phyloP scores from a whole-genome alignment of 169 alveolate genomes.

The Cryptosporidium xiaoi region DNA sequence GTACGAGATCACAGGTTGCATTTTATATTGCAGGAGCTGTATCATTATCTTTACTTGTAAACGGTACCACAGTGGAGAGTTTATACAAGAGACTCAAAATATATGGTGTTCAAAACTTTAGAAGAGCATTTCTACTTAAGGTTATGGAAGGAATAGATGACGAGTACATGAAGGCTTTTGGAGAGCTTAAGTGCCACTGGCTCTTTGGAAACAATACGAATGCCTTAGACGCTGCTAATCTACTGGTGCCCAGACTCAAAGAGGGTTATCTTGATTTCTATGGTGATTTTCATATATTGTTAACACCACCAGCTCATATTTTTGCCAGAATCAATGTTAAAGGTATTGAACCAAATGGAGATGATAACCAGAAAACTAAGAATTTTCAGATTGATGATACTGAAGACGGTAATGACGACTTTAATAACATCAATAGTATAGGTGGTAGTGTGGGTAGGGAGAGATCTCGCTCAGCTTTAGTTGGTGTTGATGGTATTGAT shows the following conservation, averaged over 20 bases:
- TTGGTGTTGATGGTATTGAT: slow-evolving; percentile 72
- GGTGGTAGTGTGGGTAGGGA: slow-evolving; percentile 71
- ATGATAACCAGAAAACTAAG: slow-evolving; percentile 13
- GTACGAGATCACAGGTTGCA: slow-evolving; percentile 84
- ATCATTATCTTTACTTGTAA: slow-evolving; percentile 87
- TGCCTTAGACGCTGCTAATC: slow-evolving; percentile 71
- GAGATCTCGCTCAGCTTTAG: slow-evolving; percentile 69
- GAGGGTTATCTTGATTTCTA: slow-evolving; percentile 67
- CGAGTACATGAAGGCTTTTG: slow-evolving; percentile 71
- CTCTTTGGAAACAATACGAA: slow-evolving; percentile 60
- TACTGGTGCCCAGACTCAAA: slow-evolving; percentile 51
- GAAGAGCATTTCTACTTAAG: slow-evolving; percentile 86
- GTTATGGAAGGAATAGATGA: slow-evolving; percentile 84
- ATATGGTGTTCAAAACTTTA: slow-evolving; percentile 88
- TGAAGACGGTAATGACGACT: slow-evolving; percentile 52
- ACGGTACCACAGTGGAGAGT: slow-evolving; percentile 90
- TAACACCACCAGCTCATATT: slow-evolving; percentile 74
- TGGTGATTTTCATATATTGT: slow-evolving; percentile 61
- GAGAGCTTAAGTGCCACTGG: slow-evolving; percentile 72
- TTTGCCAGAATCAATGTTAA: slow-evolving; percentile 71
- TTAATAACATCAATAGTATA: slow-evolving; percentile 22
- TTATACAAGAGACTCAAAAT: slow-evolving; percentile 85
- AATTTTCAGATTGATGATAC: slow-evolving; percentile 34
- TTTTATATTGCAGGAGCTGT: slow-evolving; percentile 91
- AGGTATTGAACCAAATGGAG: slow-evolving; percentile 53